These are phyloP conservation scores for Penicillium italicum DNA, from an alignment of 2,329 filamentous ascomycete species.

Conservation along the genomic window DNA sequence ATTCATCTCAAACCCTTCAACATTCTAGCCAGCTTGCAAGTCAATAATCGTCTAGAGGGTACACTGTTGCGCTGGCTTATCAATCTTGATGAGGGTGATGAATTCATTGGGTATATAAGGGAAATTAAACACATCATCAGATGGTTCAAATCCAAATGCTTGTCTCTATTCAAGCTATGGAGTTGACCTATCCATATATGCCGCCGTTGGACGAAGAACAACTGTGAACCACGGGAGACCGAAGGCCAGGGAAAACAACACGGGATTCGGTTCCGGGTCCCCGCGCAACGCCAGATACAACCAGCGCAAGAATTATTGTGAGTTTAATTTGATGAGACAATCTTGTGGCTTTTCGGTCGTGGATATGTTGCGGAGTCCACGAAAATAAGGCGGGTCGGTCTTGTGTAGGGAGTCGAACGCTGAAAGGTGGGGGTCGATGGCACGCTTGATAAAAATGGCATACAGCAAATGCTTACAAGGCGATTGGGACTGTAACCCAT, in stretches of 20 bases:
- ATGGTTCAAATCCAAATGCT: not conserved
- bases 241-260: not conserved
- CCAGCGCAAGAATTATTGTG: not conserved
- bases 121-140: constrained; percentile 1
- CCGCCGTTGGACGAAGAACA: not conserved
- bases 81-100: not conserved
- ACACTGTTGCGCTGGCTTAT: not conserved
- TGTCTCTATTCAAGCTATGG: constrained; percentile 9
- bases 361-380: not conserved
- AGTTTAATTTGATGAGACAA: not conserved
- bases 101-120: constrained; percentile 23
- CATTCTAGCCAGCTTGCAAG: not conserved
- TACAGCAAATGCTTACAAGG: not conserved
- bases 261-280: not conserved
- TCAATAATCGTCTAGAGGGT: not conserved
- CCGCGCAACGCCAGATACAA: not conserved
- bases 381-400: constrained; percentile 2
- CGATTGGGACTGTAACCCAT: constrained; percentile 9
- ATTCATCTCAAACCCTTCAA: not conserved
- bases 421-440: not conserved
- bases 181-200: constrained; percentile 1
- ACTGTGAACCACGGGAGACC: not conserved
- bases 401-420: not conserved
- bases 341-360: not conserved
- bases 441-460: not conserved